A percentile compares a stretch with the other conserved stretches of the same genome.
These are phyloP conservation scores for Remersonia thermophila DNA, from an alignment of 2,329 filamentous ascomycete species.

Conservation along the genomic window DNA sequence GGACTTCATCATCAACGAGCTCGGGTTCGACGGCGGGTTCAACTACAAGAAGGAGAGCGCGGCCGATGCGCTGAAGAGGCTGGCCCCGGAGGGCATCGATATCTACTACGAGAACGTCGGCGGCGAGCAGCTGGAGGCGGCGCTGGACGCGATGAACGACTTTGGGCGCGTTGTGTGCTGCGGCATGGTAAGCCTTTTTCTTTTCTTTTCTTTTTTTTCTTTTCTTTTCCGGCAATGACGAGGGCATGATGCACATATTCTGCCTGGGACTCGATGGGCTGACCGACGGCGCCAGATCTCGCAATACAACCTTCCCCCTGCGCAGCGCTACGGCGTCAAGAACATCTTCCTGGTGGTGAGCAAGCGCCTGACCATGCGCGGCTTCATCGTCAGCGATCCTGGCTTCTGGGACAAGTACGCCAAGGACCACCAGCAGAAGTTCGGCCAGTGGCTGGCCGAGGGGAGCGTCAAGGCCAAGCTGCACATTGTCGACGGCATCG, in stretches of 20 bases:
- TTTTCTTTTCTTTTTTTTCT: too few relatives aligned
- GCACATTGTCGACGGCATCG: slow-evolving; percentile 61
- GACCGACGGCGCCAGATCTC: slow-evolving; percentile 41
- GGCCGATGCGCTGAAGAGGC: slow-evolving; percentile 50
- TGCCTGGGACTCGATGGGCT: too few relatives aligned
- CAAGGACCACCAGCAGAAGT: slow-evolving; percentile 61
- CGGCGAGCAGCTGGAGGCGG: slow-evolving; percentile 38
- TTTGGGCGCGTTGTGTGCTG: slow-evolving; percentile 54
- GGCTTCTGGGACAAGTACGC: slow-evolving; percentile 55
- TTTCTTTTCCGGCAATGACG: too few relatives aligned
- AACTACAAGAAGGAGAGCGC: slow-evolving; percentile 82
- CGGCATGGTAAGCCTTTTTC: slow-evolving; percentile 38
- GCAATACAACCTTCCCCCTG: slow-evolving; percentile 52
- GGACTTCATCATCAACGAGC: slow-evolving; percentile 44
- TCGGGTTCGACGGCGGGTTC: slow-evolving; percentile 52
- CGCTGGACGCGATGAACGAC: slow-evolving; percentile 36
- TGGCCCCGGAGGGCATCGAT: slow-evolving; percentile 68
- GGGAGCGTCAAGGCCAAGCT: slow-evolving; percentile 62
- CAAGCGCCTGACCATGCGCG: slow-evolving; percentile 59
- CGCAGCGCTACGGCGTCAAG: slow-evolving; percentile 51
- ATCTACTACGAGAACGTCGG: slow-evolving; percentile 47
- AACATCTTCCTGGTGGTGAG: slow-evolving; percentile 52
- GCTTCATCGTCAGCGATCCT: slow-evolving; percentile 60
- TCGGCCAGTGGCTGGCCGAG: slow-evolving; percentile 65
- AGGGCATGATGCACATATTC: too few relatives aligned